These are phyloP conservation scores for Syncephalis plumigaleata DNA, from an alignment of 371 early-diverging fungal species.

Conservation along the genomic window DNA sequence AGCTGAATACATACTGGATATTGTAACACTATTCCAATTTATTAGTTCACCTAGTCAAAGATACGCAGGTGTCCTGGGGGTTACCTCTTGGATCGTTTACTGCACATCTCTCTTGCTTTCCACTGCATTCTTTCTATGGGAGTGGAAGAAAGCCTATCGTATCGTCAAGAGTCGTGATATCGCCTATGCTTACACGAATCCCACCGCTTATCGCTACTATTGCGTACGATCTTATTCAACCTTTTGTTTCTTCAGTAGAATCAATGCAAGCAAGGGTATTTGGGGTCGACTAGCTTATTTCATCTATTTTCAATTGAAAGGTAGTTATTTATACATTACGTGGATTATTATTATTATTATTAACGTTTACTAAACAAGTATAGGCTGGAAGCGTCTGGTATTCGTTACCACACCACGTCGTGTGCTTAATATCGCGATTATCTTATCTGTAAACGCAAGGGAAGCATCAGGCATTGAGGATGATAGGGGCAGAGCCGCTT, in stretches of 20 bases:
- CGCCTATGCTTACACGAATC: conserved; percentile 51
- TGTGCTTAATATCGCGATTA: conserved; percentile 24
- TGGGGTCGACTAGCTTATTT: conserved; percentile 60
- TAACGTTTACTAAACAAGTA: not conserved
- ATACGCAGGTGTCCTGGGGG: conserved; percentile 19
- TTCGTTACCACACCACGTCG: conserved; percentile 74
- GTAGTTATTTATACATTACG: conserved; percentile 15
- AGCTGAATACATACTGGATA: conserved; percentile 47
- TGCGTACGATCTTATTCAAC: conserved; percentile 36
- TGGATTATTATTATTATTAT: not conserved
- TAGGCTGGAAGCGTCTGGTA: conserved; percentile 68
- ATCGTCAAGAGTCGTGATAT: conserved; percentile 52
- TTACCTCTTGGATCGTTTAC: too few relatives aligned
- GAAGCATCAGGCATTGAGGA: too few relatives aligned
- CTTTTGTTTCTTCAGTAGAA: conserved; percentile 61
- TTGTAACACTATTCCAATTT: conserved; percentile 37
- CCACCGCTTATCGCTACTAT: conserved; percentile 49
- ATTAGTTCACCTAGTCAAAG: conserved; percentile 11
- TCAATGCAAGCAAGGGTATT: conserved; percentile 39
- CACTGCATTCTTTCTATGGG: conserved; percentile 44
- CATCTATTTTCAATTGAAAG: conserved; percentile 70
- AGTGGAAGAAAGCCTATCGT: conserved; percentile 42
- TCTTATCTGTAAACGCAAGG: too few relatives aligned
- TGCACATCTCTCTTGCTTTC: conserved; percentile 46
- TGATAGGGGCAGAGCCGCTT: too few relatives aligned